These are phyloP conservation scores for Acanthamoeba rhysodes DNA, from an alignment of 208 protist species.

Conservation along the genomic window DNA sequence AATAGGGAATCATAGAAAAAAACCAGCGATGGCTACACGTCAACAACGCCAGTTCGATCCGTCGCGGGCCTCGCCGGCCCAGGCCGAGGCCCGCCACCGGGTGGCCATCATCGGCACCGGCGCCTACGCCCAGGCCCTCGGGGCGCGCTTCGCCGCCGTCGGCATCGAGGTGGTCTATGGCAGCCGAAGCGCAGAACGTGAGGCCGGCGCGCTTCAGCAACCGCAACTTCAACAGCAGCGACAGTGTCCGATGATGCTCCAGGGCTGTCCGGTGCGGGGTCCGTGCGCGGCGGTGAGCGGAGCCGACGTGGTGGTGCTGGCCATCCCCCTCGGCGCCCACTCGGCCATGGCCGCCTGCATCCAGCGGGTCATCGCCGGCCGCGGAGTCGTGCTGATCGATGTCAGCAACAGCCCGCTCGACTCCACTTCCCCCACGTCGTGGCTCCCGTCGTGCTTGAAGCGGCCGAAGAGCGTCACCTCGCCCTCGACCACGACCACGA, in stretches of 20 bases:
- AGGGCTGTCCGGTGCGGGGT: constrained; percentile 15
- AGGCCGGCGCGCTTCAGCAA: no score
- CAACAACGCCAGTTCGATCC: background rate
- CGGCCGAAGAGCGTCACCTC: background rate
- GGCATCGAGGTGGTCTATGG: constrained; percentile 6
- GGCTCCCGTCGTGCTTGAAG: background rate
- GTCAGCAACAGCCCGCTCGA: constrained; percentile 64
- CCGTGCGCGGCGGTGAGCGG: constrained; percentile 37
- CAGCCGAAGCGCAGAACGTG: background rate
- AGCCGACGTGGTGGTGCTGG: constrained; percentile 53
- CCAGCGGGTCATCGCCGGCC: background rate
- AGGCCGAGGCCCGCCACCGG: background rate
- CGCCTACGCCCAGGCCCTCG: constrained; percentile 1
- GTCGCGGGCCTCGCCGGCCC: background rate
- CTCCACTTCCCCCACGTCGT: background rate
- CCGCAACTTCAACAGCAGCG: background rate
- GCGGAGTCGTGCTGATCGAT: constrained; percentile 44
- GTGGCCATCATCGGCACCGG: constrained; percentile 36
- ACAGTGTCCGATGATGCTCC: background rate
- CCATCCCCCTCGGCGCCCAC: constrained; percentile 50
- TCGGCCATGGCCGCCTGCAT: constrained; percentile 54
- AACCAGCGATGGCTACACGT: background rate
- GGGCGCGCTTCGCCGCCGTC: background rate
- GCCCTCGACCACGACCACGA: background rate
- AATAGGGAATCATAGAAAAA: background rate